Conservation (phyloP, 1,139 yeast species). For the Kluyveromyces sp. region DNA sequence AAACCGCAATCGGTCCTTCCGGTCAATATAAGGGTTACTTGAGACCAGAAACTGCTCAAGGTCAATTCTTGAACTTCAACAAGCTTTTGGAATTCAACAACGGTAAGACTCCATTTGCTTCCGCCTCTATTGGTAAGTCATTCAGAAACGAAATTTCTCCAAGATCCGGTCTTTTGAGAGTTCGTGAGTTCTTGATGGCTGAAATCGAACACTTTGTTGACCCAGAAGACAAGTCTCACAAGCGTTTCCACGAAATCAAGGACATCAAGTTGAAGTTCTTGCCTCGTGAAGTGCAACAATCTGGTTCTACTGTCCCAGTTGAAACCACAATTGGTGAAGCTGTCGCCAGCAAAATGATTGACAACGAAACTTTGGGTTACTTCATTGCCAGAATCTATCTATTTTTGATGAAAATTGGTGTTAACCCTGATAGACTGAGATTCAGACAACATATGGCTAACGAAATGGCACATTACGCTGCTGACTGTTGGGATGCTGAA, state of each 20-base stretch:
- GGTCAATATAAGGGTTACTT: conserved; percentile 92
- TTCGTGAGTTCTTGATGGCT: conserved; percentile 98
- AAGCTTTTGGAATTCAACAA: conserved; percentile 93
- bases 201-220: conserved; percentile 98
- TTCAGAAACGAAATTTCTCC: conserved; percentile 99
- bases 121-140: conserved; percentile 97
- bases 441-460: conserved; percentile 98
- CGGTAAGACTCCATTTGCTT: conserved; percentile 96
- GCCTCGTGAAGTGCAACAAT: conserved; percentile 79
- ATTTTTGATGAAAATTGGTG: conserved; percentile 85
- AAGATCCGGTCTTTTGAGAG: conserved; percentile 93
- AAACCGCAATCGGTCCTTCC: conserved; percentile 98
- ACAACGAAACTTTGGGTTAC: conserved; percentile 94
- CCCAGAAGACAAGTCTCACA: conserved; percentile 78
- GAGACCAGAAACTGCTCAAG: conserved; percentile 99
- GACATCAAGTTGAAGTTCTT: conserved; percentile 68
- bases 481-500: conserved; percentile 99
- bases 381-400: conserved; percentile 86
- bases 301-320: conserved; percentile 65
- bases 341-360: conserved; percentile 78
- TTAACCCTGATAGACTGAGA: conserved; percentile 72
- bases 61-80: conserved; percentile 92
- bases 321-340: conserved; percentile 82
- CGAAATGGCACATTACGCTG: conserved; percentile 99
- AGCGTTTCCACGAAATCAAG: conserved; percentile 67